Conservation (phyloP, 352 stramenopile species). For the Thalassiosira gravida region DNA sequence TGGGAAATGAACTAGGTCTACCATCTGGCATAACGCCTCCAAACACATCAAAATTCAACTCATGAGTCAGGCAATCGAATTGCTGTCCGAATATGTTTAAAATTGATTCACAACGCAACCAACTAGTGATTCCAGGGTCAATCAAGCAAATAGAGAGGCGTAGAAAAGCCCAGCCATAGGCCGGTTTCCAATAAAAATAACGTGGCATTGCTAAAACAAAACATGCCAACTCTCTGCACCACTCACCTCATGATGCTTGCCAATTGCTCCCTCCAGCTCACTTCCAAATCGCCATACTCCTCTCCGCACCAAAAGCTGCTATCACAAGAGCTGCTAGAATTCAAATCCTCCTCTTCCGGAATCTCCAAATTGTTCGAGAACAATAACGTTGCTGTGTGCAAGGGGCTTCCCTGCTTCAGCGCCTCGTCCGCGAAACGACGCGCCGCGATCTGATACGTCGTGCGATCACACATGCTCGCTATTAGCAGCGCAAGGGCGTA, state of each 20-base stretch:
- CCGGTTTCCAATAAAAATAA: too few species aligned
- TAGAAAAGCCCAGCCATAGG: too few species aligned
- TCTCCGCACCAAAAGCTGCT: constrained; percentile 45
- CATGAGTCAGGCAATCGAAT: too few species aligned
- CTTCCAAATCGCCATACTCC: constrained; percentile 47
- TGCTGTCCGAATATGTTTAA: too few species aligned
- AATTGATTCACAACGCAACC: too few species aligned
- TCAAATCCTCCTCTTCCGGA: constrained; percentile 29
- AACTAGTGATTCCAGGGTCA: too few species aligned
- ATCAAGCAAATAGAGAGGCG: too few species aligned
- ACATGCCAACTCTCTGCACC: too few species aligned
- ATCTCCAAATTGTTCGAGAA: constrained; percentile 73
- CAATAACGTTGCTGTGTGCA: constrained; percentile 78
- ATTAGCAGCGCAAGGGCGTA: constrained; percentile 82
- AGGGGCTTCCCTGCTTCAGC: constrained; percentile 60
- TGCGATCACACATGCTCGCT: constrained; percentile 67
- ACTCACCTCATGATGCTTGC: constrained; percentile 56
- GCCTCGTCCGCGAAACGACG: constrained; percentile 67
- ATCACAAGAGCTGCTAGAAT: constrained; percentile 19
- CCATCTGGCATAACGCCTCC: too few species aligned
- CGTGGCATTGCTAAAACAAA: neutral
- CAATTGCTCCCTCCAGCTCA: constrained; percentile 78
- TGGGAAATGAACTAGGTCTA: too few species aligned
- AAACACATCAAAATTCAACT: too few species aligned
- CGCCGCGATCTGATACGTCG: constrained; percentile 71